Conservation (phyloP, 1,139 yeast genomes). For the Taiozyma sp. region DNA sequence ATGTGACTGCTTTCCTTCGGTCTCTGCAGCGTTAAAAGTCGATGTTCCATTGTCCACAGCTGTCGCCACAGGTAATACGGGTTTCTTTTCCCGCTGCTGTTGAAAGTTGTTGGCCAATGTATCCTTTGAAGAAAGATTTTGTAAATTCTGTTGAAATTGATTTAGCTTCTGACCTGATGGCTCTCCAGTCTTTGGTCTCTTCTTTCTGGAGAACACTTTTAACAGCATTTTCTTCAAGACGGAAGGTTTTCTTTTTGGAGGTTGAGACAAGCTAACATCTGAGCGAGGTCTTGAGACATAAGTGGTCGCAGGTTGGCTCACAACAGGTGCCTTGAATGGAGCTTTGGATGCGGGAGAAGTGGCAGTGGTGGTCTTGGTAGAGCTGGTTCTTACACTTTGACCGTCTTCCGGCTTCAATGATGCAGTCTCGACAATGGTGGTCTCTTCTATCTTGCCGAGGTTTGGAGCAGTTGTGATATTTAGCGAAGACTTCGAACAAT, state of each 20-base stretch:
- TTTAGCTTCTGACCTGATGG: background rate
- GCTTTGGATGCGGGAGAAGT: background rate
- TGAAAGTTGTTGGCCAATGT: background rate
- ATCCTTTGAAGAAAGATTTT: background rate
- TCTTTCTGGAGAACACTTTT: constrained; percentile 6
- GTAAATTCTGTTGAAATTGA: background rate
- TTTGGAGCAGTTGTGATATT: background rate
- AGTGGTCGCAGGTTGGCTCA: background rate
- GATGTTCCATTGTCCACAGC: background rate
- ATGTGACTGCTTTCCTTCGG: background rate
- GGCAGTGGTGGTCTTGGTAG: background rate
- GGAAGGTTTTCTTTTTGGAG: constrained; percentile 6
- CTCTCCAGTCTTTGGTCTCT: background rate
- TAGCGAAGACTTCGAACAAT: background rate
- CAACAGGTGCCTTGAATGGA: background rate
- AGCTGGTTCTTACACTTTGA: background rate
- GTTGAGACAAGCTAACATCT: background rate
- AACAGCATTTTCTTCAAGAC: constrained; percentile 9
- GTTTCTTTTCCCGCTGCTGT: background rate
- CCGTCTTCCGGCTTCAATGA: background rate
- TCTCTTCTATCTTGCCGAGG: background rate
- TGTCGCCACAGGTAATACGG: background rate
- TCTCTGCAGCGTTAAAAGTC: background rate
- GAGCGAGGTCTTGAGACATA: background rate
- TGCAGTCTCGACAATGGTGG: background rate